Base-by-base conservation (phyloP, 371 early-diverging fungal species). In the Rhizopus delemar region DNA sequence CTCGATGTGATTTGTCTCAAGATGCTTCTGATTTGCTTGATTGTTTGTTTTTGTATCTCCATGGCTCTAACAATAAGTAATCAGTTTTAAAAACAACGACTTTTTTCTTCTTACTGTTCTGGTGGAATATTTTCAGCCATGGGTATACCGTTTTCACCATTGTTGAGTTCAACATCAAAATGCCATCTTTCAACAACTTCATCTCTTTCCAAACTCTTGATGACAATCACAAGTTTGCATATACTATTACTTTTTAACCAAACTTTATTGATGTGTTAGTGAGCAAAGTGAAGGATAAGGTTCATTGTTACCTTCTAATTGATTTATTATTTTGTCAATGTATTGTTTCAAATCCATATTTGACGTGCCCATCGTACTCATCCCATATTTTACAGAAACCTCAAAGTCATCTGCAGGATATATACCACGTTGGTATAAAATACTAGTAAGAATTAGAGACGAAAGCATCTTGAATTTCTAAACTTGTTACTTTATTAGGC, bases 161-260 rank as follows among this genome's bases (percentile, higher is more conserved):
- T 57, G 22, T 56, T 46, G 0, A 55, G 36, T 28, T 89, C 75
- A 22, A 96, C 81, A 71, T 96, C 90, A 71, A 97, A 97, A 63
- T 94, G 92, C 97, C 97, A 97, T 52, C 95, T 84, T 67, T 97
- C 96, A 5, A 95, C 56, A 0, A 89, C 88, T 56, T 95, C 88
- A 2, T 86, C 70, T 3, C 91, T 91, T 16, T 93, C 93, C 54
- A 79, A 83, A 11, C 89, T 84, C 51, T 86, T 87, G 48, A 97
- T 87, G 1, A 90, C 93, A 60, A 97, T 66, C 9, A 97, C 91
- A 34, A 95, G 75, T 57, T 90, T 92, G 56, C 84, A 88, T 29
- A 95, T 84, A 51, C 85, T 85, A 51, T 81, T 81, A 3, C 67
- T 71, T 31, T 71, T 59, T 32, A 94, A 65, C 97, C 95, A 96